Base-by-base conservation (phyloP, 805 yeast genomes). In the Saturnispora serradocipensis region DNA sequence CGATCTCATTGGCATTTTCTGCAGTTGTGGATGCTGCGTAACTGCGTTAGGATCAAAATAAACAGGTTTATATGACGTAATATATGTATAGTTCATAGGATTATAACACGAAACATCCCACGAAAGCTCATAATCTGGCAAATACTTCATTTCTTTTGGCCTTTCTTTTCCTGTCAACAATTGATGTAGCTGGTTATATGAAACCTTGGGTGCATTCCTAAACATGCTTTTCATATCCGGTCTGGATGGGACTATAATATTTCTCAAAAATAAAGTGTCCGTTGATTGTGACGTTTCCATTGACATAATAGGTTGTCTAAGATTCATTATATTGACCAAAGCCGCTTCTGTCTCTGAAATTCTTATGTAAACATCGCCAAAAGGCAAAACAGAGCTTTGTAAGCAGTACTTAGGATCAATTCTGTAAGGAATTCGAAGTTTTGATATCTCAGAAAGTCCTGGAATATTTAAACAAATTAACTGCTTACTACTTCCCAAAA, bases 171-270 rank as follows among this genome's bases (percentile, higher is more conserved):
- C 97, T 5, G 86, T 87, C 38, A 91, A 73, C 43, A 88, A 61
- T 11, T 61, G 50, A 53, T 85, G 83, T 49, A 93, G 71, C 55
- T 87, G 95, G 1, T 75, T 72, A 22, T 76, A 65, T 2, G 81
- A 70, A n/a, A 84, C 75, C 54, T 75, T 73, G 18, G 80, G 79
- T 0, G 84, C 61, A 3, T 97, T 97, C 57, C 84, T 80, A 6
- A 93, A 87, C 93, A 97, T 86, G 65, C 84, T 91, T 43, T 86
- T 71, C 6, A 87, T 80, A 4, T 79, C 74, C 2, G 99, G 99
- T 46, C 98, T 74, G 32, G 80, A 77, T 2, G 96, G 95, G 20
- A 84, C 76, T 5, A 76, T 69, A 44, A 85, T 73, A 54, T 80
- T 77, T 25, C 79, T 84, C 60, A 86, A 84, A 68, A 84, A 90